Evolutionary conservation across 2,329 filamentous ascomycete species (phyloP), one percentile per base, ranked within the genome.

Genomic region (Cryphonectria naterciae): DNA sequence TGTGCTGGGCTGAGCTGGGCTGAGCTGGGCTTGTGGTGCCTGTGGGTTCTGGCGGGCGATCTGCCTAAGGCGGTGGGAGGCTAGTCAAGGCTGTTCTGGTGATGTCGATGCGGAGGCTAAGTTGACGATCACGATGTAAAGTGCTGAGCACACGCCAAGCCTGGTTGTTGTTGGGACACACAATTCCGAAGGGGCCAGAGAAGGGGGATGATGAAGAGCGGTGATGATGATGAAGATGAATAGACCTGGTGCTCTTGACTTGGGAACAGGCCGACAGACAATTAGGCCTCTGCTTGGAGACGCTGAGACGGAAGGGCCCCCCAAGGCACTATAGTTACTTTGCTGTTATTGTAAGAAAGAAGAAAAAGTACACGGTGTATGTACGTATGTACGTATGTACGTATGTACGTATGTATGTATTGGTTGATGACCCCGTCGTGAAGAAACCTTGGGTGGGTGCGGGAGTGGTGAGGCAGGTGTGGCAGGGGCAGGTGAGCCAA

Each of bases 61-160:
- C 46, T 49, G 7, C 46, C 22, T 13, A 6, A 49, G 46, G 46
- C 46, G 46, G 46, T 49, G 46, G 46, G 46, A 49, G 22, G 46
- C 46, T 49, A 49, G 46, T 11, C 46, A 49, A 49, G 46, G 19
- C 46, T 49, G 46, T 2, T n/a, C 17, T 49, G 46, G 46, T 49
- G 46, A n/a, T 49, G 46, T 49, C 46, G 46, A 49, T 49, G 46
- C 46, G 46, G 46, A 49, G 46, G 46, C 46, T 49, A 49, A n/a
- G 46, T 49, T 49, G 46, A n/a, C 46, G 46, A 49, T 49, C 46
- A 49, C 46, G 46, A 49, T 49, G 46, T 49, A 49, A n/a, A 49
- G 46, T 49, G 4, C 46, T 49, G 46, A 49, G 46, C 46, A 49
- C 46, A 49, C 46, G 22, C 46, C 46, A 49, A 49, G 46, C 46